Conservation (phyloP, 2,329 filamentous ascomycete species). For the Capronia coronata region DNA sequence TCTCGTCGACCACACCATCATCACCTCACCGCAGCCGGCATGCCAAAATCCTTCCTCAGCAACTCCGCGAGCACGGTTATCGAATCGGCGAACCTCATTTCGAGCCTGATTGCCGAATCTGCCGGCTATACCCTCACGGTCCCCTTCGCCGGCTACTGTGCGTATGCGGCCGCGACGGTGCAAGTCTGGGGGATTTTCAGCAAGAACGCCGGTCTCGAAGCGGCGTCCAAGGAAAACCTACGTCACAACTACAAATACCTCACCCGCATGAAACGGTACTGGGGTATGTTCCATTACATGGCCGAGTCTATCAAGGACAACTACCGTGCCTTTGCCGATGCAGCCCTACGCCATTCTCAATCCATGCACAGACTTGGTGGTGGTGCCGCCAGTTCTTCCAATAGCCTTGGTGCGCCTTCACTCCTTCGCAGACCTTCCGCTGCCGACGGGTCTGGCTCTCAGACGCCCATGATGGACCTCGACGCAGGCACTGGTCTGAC, state of each 20-base stretch:
- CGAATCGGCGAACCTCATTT: constrained; percentile 79
- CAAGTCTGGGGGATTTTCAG: constrained; percentile 90
- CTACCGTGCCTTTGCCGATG: constrained; percentile 77
- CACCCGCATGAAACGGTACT: constrained; percentile 91
- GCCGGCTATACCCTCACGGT: constrained; percentile 76
- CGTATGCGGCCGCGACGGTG: constrained; percentile 88
- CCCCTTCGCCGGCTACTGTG: constrained; percentile 90
- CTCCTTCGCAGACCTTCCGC: constrained; percentile 9
- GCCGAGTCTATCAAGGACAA: constrained; percentile 85
- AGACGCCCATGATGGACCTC: constrained; percentile 17
- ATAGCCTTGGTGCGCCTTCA: neutral
- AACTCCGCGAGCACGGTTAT: constrained; percentile 70
- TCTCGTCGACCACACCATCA: constrained; percentile 43
- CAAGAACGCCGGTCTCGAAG: constrained; percentile 68
- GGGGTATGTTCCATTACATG: constrained; percentile 98
- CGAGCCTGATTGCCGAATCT: constrained; percentile 71
- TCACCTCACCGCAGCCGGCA: constrained; percentile 50
- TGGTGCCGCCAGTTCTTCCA: neutral
- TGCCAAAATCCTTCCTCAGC: constrained; percentile 70
- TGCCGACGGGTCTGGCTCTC: constrained; percentile 1
- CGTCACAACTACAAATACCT: constrained; percentile 84
- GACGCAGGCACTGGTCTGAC: constrained; percentile 10
- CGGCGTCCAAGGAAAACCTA: constrained; percentile 73
- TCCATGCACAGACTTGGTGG: neutral
- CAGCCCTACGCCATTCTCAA: constrained; percentile 40